Percentiles rank a stretch among this genome's conserved stretches.
Conservation (phyloP, 2,329 filamentous ascomycete species). For the Alternaria gaisen region DNA sequence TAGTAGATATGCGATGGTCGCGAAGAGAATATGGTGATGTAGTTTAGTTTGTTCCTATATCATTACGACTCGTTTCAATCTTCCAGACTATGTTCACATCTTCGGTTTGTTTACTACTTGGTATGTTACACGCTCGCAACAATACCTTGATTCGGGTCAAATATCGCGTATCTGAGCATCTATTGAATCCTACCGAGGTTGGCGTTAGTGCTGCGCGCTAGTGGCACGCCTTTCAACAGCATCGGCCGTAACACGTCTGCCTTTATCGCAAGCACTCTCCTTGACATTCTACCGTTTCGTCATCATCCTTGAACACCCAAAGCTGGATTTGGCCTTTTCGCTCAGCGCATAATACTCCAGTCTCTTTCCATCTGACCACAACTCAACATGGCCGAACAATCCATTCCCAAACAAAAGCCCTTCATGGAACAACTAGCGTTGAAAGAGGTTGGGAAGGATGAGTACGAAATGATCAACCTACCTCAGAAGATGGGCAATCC, state of each 20-base stretch:
- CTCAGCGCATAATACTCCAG: background rate
- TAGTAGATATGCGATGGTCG: conserved; percentile 90
- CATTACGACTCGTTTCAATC: background rate
- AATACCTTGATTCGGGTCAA: background rate
- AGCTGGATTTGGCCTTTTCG: background rate
- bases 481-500: conserved; percentile 53
- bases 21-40: conserved; percentile 90
- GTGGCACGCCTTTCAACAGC: background rate
- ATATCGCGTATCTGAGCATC: background rate
- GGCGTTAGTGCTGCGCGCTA: background rate
- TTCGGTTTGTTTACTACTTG: background rate
- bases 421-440: conserved; percentile 30
- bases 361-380: background rate
- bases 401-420: background rate
- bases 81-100: background rate
- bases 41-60: background rate
- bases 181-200: background rate
- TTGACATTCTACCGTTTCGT: background rate
- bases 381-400: background rate
- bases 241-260: background rate
- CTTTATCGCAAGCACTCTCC: background rate
- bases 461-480: conserved; percentile 27
- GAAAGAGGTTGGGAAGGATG: conserved; percentile 16
- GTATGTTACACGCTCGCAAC: background rate
- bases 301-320: background rate